phyloP scores from a whole-genome alignment of 352 stramenopile species.

The Phytophthora cryptogea region DNA sequence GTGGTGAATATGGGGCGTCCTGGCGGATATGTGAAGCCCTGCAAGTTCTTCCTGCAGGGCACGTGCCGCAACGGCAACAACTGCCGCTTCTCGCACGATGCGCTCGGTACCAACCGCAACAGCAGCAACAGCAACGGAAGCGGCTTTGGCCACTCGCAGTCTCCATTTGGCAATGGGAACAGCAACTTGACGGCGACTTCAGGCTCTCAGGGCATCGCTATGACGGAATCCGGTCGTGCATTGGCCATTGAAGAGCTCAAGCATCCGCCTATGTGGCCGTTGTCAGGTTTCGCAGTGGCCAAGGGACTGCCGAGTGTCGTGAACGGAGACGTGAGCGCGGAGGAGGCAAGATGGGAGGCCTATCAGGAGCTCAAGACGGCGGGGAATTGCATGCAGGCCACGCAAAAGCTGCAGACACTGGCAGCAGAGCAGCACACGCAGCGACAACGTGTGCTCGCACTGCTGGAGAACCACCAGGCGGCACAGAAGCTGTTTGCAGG shows the following conservation, averaged over 20 bases:
- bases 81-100: constrained; percentile 69
- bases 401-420: constrained; percentile 46
- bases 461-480: constrained; percentile 59
- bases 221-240: constrained; percentile 54
- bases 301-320: constrained; percentile 73
- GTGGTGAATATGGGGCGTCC: constrained; percentile 22
- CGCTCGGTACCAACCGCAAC: constrained; percentile 20
- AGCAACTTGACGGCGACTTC: constrained; percentile 6
- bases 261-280: constrained; percentile 53
- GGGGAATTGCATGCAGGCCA: constrained; percentile 45
- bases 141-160: constrained; percentile 18
- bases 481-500: constrained; percentile 61
- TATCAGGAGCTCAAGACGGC: constrained; percentile 61
- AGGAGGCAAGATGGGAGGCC: constrained; percentile 66
- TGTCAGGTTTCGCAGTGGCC: constrained; percentile 67
- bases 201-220: constrained; percentile 12
- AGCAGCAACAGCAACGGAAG: constrained; percentile 19
- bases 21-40: constrained; percentile 36
- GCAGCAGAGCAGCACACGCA: constrained; percentile 54
- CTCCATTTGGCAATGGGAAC: constrained; percentile 24
- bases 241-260: constrained; percentile 66
- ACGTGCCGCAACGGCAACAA: constrained; percentile 71
- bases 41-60: constrained; percentile 75
- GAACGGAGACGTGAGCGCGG: constrained; percentile 56
- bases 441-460: constrained; percentile 46